phyloP scores from a whole-genome alignment of 2,329 filamentous ascomycete genomes.

The Cephalotrichum gorgonifer region DNA sequence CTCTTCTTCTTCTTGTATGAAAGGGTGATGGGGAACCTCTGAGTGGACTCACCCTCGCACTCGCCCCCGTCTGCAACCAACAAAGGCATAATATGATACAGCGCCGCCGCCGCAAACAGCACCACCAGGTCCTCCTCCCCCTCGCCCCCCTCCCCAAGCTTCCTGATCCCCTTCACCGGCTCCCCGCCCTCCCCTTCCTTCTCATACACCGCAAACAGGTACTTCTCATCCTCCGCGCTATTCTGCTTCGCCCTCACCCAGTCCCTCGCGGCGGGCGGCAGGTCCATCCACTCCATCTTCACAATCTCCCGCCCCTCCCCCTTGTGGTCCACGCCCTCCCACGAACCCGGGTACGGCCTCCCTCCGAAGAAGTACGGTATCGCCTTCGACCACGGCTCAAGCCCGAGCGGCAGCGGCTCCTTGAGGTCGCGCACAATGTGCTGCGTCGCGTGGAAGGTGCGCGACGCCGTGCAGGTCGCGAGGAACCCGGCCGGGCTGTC shows the following conservation, averaged over 20 bases:
- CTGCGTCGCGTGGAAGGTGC: constrained; percentile 17
- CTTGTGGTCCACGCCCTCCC: constrained; percentile 29
- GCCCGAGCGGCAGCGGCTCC: constrained; percentile 10
- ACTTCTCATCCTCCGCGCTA: constrained; percentile 13
- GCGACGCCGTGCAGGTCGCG: constrained; percentile 15
- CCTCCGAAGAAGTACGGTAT: constrained; percentile 16
- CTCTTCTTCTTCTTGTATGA: not conserved
- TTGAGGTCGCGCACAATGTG: constrained; percentile 17
- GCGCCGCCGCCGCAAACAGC: constrained; percentile 31
- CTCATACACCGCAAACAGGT: constrained; percentile 23
- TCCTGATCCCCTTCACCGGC: constrained; percentile 21
- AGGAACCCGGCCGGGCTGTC: constrained; percentile 17
- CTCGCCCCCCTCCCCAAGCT: constrained; percentile 9
- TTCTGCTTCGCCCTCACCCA: constrained; percentile 30
- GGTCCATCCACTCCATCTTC: constrained; percentile 22
- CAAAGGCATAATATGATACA: constrained; percentile 30
- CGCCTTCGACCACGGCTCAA: constrained; percentile 16
- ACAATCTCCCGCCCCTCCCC: constrained; percentile 25
- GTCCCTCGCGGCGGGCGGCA: constrained; percentile 22
- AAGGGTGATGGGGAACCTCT: not conserved
- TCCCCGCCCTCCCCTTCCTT: constrained; percentile 20
- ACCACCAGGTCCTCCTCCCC: constrained; percentile 19
- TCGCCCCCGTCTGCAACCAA: constrained; percentile 26
- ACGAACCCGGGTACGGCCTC: constrained; percentile 24
- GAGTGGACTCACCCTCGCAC: constrained; percentile 22